These are phyloP conservation scores for Pythium grandisporangium DNA, from an alignment of 352 stramenopile species.

Conservation along the genomic window DNA sequence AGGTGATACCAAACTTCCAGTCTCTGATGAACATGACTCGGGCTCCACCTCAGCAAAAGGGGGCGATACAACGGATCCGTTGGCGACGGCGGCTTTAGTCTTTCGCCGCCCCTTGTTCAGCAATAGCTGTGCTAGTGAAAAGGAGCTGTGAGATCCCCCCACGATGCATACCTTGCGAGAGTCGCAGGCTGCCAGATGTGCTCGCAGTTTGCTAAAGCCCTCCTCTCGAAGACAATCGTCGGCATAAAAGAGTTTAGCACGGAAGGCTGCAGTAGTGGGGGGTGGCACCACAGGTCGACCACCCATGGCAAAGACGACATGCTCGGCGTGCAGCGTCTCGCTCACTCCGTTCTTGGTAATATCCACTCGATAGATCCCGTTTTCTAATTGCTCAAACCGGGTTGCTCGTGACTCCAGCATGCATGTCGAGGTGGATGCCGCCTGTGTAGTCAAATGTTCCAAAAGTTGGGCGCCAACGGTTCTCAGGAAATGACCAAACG, in stretches of 20 bases:
- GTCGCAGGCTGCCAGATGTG: slow-evolving; percentile 30
- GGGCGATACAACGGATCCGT: too few relatives aligned
- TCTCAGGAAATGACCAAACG: slow-evolving; percentile 60
- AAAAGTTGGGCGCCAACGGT: slow-evolving; percentile 47
- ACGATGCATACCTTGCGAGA: slow-evolving; percentile 68
- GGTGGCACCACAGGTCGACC: slow-evolving; percentile 39
- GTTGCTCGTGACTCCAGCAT: slow-evolving; percentile 40
- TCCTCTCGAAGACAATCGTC: slow-evolving; percentile 57
- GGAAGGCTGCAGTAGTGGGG: slow-evolving; percentile 15
- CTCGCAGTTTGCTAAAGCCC: slow-evolving; percentile 39
- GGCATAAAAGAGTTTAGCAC: slow-evolving; percentile 53
- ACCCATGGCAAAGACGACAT: slow-evolving; percentile 62
- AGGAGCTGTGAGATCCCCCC: slow-evolving; percentile 79
- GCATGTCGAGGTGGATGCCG: slow-evolving; percentile 28
- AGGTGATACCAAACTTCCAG: too few relatives aligned
- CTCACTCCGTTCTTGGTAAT: slow-evolving; percentile 17
- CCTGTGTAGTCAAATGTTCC: too few relatives aligned
- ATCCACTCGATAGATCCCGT: slow-evolving; percentile 41
- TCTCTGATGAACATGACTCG: too few relatives aligned
- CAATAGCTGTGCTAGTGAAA: slow-evolving; percentile 74
- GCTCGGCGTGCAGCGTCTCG: slow-evolving; percentile 38
- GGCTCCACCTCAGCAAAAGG: too few relatives aligned
- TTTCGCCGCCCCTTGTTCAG: slow-evolving; percentile 41
- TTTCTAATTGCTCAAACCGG: slow-evolving; percentile 32
- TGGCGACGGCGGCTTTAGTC: too few relatives aligned